Evolutionary conservation across 495 filamentous ascomycete genomes (phyloP).

Genomic region (Podospora didyma): DNA sequence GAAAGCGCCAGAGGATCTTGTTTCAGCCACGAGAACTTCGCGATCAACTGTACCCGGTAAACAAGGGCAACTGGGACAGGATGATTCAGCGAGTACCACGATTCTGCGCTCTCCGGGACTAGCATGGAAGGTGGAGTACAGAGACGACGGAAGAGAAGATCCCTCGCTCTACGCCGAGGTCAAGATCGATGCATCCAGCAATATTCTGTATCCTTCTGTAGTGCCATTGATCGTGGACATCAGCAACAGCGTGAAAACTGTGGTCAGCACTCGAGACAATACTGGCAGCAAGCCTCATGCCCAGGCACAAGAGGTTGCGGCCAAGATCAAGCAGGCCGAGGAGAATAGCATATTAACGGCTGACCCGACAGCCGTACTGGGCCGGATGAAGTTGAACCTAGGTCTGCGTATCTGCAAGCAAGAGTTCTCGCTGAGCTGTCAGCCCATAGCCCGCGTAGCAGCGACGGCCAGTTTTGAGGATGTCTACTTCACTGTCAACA

Average conservation of each 20-base stretch:
- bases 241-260: conserved; percentile 79
- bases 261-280: conserved; percentile 58
- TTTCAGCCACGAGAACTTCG: conserved; percentile 27
- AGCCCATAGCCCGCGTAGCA: conserved; percentile 90
- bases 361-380: conserved; percentile 79
- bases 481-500: conserved; percentile 90
- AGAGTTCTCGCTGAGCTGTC: conserved; percentile 92
- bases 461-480: conserved; percentile 84
- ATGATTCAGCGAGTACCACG: conserved; percentile 65
- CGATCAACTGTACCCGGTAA: conserved; percentile 48
- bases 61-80: conserved; percentile 75
- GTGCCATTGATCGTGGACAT: conserved; percentile 91
- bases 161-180: conserved; percentile 85
- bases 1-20: conserved; percentile 45
- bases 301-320: conserved; percentile 19
- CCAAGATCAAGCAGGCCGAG: conserved; percentile 50
- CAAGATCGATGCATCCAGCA: conserved; percentile 83
- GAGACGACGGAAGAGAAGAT: conserved; percentile 66
- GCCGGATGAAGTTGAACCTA: conserved; percentile 79
- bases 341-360: conserved; percentile 71
- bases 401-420: conserved; percentile 87
- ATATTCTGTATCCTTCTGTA: conserved; percentile 87
- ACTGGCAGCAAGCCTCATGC: conserved; percentile 24
- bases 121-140: conserved; percentile 88
- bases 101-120: conserved; percentile 85